Base-by-base conservation (phyloP, 2,329 filamentous ascomycete species). In the Coniochaeta sp. region DNA sequence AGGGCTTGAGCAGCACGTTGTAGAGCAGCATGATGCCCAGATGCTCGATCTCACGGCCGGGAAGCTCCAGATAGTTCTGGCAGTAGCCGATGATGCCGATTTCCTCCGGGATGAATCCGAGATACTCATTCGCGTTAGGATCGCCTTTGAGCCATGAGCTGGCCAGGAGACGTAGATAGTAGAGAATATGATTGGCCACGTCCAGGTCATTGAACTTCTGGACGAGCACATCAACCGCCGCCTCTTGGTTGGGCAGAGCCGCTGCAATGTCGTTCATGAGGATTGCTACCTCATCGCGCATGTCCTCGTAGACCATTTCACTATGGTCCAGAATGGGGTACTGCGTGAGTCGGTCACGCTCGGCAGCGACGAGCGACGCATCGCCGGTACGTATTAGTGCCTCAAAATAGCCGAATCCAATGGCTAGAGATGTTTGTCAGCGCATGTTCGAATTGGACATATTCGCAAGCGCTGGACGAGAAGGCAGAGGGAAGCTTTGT, bases 341-440 rank as follows among this genome's bases (percentile, higher is more conserved):
- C 12, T 58, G 34, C 2, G 14, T 28, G 36, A 98, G 80, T 38
- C 93, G 88, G 26, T 82, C 80, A 60, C 86, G 78, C 74, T 98
- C 93, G 65, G 82, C 82, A 38, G 87, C 80, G 61, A 96, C 79
- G 66, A 86, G 84, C 64, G 78, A 77, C 61, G 78, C 77, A 71
- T 91, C 86, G 66, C 85, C 86, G 55, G 83, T 77, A 64, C 85
- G 84, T 67, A 93, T 80, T 59, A 98, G 81, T 54, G 86, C 88
- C 75, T 99, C 95, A 71, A 96, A 96, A 74, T 97, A 98, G 65
- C 87, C 88, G 74, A 96, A 99, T 26, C 88, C 92, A 71, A 96
- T 89, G 58, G 93, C 95, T 98, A 72, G 38, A 62, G 43, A 59
- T 58, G n/a, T 19, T n/a, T 14, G 63, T 70, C 61, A 68, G 66